Percentiles rank a stretch among this genome's conserved stretches.
These are phyloP conservation scores for Apiosordaria backusii DNA, from an alignment of 495 filamentous ascomycete genomes.

Conservation along the genomic window DNA sequence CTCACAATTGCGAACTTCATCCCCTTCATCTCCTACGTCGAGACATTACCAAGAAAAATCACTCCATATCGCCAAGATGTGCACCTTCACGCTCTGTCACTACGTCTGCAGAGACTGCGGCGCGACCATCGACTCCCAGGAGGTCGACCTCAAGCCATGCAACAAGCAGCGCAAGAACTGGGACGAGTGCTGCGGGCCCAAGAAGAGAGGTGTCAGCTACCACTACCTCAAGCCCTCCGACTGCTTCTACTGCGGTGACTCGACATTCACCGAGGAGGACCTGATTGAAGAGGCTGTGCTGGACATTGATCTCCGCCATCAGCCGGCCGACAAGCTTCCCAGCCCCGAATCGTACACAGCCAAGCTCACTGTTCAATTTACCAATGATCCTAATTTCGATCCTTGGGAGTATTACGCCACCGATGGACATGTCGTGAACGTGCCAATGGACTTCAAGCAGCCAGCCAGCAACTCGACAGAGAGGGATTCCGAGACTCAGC, in stretches of 20 bases:
- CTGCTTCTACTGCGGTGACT: not conserved
- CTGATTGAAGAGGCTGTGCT: not conserved
- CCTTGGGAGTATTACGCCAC: not conserved
- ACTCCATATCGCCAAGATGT: not conserved
- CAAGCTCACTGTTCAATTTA: not conserved
- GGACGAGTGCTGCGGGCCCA: not conserved
- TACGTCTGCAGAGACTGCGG: not conserved
- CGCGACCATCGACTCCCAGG: not conserved
- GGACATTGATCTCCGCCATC: not conserved
- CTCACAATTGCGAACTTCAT: not conserved
- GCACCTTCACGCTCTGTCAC: conserved; percentile 1
- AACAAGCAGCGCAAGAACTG: not conserved
- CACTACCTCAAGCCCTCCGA: not conserved
- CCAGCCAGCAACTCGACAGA: not conserved
- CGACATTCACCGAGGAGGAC: not conserved
- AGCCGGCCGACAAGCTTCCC: not conserved
- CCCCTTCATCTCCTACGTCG: not conserved
- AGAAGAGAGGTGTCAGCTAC: not conserved
- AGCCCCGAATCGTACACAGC: not conserved
- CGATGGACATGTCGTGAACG: not conserved
- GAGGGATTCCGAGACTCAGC: not conserved
- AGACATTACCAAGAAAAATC: not conserved
- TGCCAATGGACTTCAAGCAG: not conserved
- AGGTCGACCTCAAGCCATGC: not conserved
- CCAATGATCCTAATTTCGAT: not conserved